These are phyloP conservation scores for Thyridium curvatum DNA, from an alignment of 2,329 filamentous ascomycete genomes.

Conservation along the genomic window DNA sequence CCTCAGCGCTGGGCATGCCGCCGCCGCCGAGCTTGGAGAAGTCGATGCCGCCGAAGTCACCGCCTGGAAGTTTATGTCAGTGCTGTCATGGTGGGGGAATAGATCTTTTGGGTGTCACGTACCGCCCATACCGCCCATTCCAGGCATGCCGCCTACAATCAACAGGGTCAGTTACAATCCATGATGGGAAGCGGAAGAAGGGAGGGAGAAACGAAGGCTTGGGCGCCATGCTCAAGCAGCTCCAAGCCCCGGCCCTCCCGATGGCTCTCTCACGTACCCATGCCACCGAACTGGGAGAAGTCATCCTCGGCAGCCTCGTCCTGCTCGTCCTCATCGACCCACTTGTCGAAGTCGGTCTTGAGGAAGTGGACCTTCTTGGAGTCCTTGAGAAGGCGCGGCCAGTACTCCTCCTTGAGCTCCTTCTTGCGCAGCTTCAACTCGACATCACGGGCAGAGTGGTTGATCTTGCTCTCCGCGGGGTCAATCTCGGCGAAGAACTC, in stretches of 20 bases:
- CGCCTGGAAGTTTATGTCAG: constrained; percentile 30
- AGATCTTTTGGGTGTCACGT: too few relatives aligned
- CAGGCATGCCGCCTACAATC: constrained; percentile 45
- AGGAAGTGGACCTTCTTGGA: constrained; percentile 86
- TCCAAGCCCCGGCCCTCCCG: too few relatives aligned
- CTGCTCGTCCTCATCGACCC: constrained; percentile 98
- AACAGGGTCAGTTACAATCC: constrained; percentile 12
- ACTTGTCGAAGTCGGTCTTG: constrained; percentile 98
- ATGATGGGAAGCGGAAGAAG: background rate
- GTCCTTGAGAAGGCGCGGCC: constrained; percentile 92
- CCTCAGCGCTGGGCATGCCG: constrained; percentile 36
- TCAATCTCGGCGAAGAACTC: constrained; percentile 92
- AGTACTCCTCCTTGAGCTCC: constrained; percentile 89
- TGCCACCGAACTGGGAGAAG: constrained; percentile 56
- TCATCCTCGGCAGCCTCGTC: constrained; percentile 83
- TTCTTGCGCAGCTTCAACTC: constrained; percentile 95
- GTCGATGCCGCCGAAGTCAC: constrained; percentile 82
- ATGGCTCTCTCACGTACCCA: constrained; percentile 42
- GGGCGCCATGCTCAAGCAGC: too few relatives aligned
- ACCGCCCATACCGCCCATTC: constrained; percentile 27
- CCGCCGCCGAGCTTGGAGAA: constrained; percentile 82
- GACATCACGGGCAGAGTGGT: constrained; percentile 83
- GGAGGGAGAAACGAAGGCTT: background rate
- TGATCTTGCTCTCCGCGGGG: constrained; percentile 71
- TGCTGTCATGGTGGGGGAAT: background rate